These are phyloP conservation scores for Clathrospora elynae DNA, from an alignment of 2,329 filamentous ascomycete species.

Conservation along the genomic window DNA sequence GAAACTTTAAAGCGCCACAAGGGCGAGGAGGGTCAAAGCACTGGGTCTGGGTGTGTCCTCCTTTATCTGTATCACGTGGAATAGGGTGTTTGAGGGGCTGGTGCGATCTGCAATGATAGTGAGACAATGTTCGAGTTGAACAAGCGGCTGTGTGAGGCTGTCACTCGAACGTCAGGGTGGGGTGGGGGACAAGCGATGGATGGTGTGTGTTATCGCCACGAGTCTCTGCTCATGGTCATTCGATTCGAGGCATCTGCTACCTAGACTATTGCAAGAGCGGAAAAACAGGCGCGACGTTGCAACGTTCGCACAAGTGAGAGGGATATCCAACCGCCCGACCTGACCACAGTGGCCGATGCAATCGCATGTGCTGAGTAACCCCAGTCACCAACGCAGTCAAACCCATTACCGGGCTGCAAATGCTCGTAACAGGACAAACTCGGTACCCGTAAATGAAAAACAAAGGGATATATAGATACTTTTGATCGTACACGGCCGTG, in stretches of 20 bases:
- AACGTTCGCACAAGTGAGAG: conserved; percentile 26
- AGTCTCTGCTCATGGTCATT: conserved; percentile 24
- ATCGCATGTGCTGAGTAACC: conserved; percentile 10
- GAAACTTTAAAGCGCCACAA: conserved; percentile 19
- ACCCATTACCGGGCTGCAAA: conserved; percentile 28
- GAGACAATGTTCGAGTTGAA: conserved; percentile 19
- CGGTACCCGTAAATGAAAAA: conserved; percentile 9
- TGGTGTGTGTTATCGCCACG: conserved; percentile 23
- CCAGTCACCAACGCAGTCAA: conserved; percentile 15
- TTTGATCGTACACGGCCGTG: conserved; percentile 40
- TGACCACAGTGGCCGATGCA: conserved; percentile 17
- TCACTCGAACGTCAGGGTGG: conserved; percentile 17
- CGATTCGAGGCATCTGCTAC: conserved; percentile 27
- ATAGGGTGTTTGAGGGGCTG: no score
- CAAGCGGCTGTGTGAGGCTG: conserved; percentile 17
- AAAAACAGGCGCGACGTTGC: conserved; percentile 22
- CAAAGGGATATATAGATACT: conserved; percentile 35
- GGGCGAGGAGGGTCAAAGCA: conserved; percentile 4
- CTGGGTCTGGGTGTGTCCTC: conserved; percentile 17
- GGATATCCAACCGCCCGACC: conserved; percentile 27
- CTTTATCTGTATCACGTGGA: conserved; percentile 13
- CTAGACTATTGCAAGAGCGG: conserved; percentile 26
- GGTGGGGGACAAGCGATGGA: conserved; percentile 1
- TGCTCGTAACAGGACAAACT: conserved; percentile 25
- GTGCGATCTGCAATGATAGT: conserved; percentile 14